phyloP scores from a whole-genome alignment of 2,329 filamentous ascomycete species.

The Botrytis tulipae region DNA sequence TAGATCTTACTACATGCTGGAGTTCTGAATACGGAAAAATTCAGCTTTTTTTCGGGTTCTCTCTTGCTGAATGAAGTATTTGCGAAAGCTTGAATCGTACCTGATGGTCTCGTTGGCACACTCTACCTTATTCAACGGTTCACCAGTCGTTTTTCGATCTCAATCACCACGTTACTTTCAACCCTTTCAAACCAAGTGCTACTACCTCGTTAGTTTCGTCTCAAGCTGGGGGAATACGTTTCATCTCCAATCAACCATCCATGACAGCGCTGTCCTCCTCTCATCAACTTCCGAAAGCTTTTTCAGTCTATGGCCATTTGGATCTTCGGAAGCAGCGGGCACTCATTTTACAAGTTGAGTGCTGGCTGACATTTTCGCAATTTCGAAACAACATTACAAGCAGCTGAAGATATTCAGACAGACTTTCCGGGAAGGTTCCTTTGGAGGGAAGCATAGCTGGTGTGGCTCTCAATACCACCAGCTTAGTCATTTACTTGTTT shows the following conservation, averaged over 20 bases:
- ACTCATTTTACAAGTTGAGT: background rate
- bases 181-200: background rate
- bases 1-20: background rate
- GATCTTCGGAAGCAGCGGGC: background rate
- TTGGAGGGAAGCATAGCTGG: background rate
- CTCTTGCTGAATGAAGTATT: too few relatives aligned
- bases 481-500: background rate
- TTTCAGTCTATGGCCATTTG: background rate
- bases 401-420: background rate
- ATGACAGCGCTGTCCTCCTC: background rate
- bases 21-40: background rate
- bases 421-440: too few relatives aligned
- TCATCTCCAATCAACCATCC: too few relatives aligned
- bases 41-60: background rate
- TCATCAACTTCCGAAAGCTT: background rate
- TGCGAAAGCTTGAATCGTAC: background rate
- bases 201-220: background rate
- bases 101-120: background rate
- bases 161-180: background rate
- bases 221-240: fast-evolving
- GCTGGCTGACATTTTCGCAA: background rate
- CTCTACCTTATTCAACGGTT: background rate
- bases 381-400: background rate
- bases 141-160: background rate
- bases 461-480: background rate